Evolutionary conservation across 257 asterid genomes (phyloP).

Genomic region (Penstemon davidsonii): DNA sequence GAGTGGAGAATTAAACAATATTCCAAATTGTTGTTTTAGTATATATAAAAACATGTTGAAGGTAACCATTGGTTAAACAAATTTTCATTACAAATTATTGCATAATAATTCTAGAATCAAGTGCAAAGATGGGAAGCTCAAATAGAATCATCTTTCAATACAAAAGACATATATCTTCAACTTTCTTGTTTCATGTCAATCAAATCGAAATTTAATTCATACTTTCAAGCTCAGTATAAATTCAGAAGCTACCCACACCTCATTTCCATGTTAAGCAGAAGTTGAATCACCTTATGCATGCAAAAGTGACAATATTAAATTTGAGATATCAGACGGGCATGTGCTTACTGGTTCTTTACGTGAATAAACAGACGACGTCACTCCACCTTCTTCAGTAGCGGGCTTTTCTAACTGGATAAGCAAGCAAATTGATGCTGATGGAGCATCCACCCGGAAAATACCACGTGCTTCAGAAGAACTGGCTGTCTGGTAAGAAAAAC

Average conservation of each 20-base stretch:
- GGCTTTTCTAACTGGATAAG: slow-evolving; percentile 97
- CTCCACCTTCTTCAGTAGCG: slow-evolving; percentile 99
- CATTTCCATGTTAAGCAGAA: slow-evolving; percentile 16
- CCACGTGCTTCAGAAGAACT: slow-evolving; percentile 69
- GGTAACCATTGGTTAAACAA: slow-evolving; percentile 10
- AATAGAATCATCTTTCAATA: slow-evolving; percentile 11
- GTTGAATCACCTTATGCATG: not conserved
- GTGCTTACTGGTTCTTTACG: slow-evolving; percentile 97
- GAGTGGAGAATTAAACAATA: slow-evolving; percentile 25
- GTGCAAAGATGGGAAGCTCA: slow-evolving; percentile 20
- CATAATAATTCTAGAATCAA: slow-evolving; percentile 20
- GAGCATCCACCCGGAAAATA: slow-evolving; percentile 87
- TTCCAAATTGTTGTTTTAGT: slow-evolving; percentile 11
- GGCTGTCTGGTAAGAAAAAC: slow-evolving; percentile 52
- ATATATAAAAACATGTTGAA: slow-evolving; percentile 2
- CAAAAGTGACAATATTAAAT: slow-evolving; percentile 22
- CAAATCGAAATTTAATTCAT: slow-evolving; percentile 2
- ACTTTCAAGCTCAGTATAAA: slow-evolving; percentile 12
- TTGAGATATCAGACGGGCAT: slow-evolving; percentile 11
- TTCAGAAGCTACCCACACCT: not conserved
- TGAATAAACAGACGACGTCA: slow-evolving; percentile 92
- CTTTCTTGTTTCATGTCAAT: slow-evolving; percentile 24
- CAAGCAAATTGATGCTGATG: slow-evolving; percentile 94
- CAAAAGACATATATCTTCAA: slow-evolving; percentile 22
- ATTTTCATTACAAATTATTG: not conserved